Base-by-base conservation (phyloP, 768 basidiomycete genomes). In the Chiua virens region DNA sequence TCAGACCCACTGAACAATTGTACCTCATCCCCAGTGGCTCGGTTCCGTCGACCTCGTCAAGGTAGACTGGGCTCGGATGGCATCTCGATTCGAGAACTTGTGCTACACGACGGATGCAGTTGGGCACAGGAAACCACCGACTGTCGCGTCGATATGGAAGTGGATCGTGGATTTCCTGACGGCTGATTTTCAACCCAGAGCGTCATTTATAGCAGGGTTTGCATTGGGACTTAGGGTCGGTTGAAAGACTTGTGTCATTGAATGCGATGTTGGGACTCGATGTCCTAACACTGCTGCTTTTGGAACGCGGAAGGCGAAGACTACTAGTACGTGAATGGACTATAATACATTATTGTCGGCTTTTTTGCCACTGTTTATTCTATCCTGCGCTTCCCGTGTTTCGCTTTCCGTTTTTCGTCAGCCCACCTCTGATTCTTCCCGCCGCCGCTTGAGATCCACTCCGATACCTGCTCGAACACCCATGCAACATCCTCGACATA, bases 151-250 rank as follows among this genome's bases (percentile, higher is more conserved):
- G 3, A 62, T 88, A 22, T 91, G 87, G 80, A 76, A 64, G 35
- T 84, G 85, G 79, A 57, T 85, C 21, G 67, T 88, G 21, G 75
- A 91, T 68, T 97, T 98, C 73, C 71, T 98, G 67, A 90, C 89
- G 0, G 89, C 93, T 8, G 92, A 97, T 65, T 95, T 98, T 70
- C 95, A 93, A 63, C 88, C 86, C 39, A 74, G 94, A 54, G 94
- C 93, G 2, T 86, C 89, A 14, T 97, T 97, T 71, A 60, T 93
- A 30, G 92, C 85, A 5, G 95, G 95, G 9, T 76, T 97, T 51
- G 79, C 75, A 1, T 73, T 98, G 25, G 95, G 95, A 10, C 59
- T 98, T 43, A 77, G 93, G 45, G 67, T 97, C 18, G 93, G 94
- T 47, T 96, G 68, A 75, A 39, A 17, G 17, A 47, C 8, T 30